Evolutionary conservation across 2,329 filamentous ascomycete species (phyloP).

Genomic region (Curvularia verruculosa): DNA sequence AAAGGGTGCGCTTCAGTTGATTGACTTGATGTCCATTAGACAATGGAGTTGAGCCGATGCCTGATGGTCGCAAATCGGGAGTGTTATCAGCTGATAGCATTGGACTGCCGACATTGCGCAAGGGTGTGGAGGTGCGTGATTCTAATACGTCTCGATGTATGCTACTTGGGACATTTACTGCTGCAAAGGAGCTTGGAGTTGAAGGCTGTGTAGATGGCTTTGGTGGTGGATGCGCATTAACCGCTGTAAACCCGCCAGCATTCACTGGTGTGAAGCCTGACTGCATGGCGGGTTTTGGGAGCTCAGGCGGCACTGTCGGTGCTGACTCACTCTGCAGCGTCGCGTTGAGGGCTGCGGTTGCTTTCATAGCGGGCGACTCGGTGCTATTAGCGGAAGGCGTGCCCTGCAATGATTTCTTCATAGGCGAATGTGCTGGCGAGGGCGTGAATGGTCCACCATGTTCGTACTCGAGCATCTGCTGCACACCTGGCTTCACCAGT

Average conservation of each 20-base stretch:
- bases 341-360: constrained; percentile 63
- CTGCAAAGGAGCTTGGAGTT: constrained; percentile 57
- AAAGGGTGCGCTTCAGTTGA: constrained; percentile 76
- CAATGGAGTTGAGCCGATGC: constrained; percentile 52
- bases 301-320: constrained; percentile 58
- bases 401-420: constrained; percentile 61
- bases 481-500: constrained; percentile 91
- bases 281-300: constrained; percentile 60
- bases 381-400: constrained; percentile 60
- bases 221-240: constrained; percentile 59
- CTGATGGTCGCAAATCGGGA: constrained; percentile 66
- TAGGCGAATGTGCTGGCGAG: constrained; percentile 74
- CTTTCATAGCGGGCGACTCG: constrained; percentile 70
- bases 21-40: constrained; percentile 60
- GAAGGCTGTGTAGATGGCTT: constrained; percentile 29
- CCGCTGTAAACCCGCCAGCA: constrained; percentile 65
- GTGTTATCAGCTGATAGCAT: constrained; percentile 68
- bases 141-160: constrained; percentile 60
- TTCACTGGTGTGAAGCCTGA: constrained; percentile 78
- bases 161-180: constrained; percentile 61
- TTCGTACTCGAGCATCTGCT: constrained; percentile 91
- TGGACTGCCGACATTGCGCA: constrained; percentile 67
- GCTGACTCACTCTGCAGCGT: constrained; percentile 54
- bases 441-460: constrained; percentile 89
- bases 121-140: constrained; percentile 63